These are phyloP conservation scores for Striga hermonthica DNA, from an alignment of 305 asterid species.

Conservation along the genomic window DNA sequence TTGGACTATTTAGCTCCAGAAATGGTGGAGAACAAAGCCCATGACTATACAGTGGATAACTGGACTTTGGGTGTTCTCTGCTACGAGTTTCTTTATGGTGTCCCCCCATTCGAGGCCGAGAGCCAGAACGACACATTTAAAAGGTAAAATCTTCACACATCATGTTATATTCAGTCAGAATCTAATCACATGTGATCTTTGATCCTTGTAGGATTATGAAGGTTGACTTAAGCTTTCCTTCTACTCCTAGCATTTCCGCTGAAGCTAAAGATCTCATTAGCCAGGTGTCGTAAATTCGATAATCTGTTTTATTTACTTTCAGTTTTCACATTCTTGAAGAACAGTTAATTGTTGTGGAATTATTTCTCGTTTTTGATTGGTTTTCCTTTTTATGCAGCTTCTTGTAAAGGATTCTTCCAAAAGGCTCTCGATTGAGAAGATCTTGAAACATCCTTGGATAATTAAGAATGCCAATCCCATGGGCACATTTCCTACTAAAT, in stretches of 20 bases:
- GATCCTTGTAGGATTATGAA: constrained; percentile 58
- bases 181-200: constrained; percentile 16
- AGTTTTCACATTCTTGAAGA: constrained; percentile 1
- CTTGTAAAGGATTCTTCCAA: constrained; percentile 86
- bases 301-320: constrained; percentile 3
- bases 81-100: constrained; percentile 79
- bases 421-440: constrained; percentile 71
- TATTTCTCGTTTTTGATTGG: constrained; percentile 23
- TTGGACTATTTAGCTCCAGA: constrained; percentile 95
- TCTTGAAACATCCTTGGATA: constrained; percentile 78
- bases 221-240: constrained; percentile 84
- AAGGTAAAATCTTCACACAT: constrained; percentile 45
- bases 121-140: constrained; percentile 72
- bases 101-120: constrained; percentile 90
- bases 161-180: constrained; percentile 12
- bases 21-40: constrained; percentile 92
- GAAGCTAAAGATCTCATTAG: constrained; percentile 80
- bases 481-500: constrained; percentile 31
- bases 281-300: constrained; percentile 41
- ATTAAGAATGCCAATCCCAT: constrained; percentile 49
- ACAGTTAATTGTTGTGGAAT: neutral
- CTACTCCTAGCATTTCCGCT: constrained; percentile 50
- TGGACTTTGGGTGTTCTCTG: constrained; percentile 93
- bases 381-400: constrained; percentile 55
- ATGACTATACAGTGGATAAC: constrained; percentile 87